Conservation (phyloP, 805 yeast genomes). For the Candida namnaoensis region DNA sequence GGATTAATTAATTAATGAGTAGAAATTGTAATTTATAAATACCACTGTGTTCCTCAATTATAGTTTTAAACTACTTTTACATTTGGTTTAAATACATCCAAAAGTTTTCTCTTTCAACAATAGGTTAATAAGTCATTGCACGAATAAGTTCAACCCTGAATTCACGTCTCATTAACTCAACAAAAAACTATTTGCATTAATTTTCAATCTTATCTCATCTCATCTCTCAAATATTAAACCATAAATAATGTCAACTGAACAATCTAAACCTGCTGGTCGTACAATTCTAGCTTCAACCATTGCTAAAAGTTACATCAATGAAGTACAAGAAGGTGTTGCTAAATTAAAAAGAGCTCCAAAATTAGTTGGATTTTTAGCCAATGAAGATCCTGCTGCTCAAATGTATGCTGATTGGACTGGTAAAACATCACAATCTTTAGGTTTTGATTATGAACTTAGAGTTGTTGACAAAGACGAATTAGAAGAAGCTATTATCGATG, state of each 20-base stretch:
- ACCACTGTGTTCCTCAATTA: too few species aligned
- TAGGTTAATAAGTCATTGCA: too few species aligned
- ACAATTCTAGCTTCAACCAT: constrained; percentile 83
- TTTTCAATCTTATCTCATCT: not conserved
- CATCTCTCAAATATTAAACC: too few species aligned
- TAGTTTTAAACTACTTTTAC: too few species aligned
- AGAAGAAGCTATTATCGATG: constrained; percentile 75
- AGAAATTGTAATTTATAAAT: too few species aligned
- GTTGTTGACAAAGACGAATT: constrained; percentile 69
- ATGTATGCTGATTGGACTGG: constrained; percentile 96
- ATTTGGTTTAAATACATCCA: too few species aligned
- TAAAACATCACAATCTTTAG: constrained; percentile 78
- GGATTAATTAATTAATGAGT: too few species aligned
- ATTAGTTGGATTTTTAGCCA: constrained; percentile 87
- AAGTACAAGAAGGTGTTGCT: constrained; percentile 51
- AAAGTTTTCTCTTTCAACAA: too few species aligned
- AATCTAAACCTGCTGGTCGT: constrained; percentile 44
- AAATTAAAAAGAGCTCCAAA: constrained; percentile 52
- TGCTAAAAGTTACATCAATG: constrained; percentile 74
- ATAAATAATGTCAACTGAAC: not conserved
- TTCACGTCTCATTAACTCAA: too few species aligned
- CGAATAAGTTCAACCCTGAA: too few species aligned
- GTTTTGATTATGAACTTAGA: constrained; percentile 75
- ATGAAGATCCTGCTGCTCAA: constrained; percentile 88
- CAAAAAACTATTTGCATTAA: too few species aligned